Evolutionary conservation across 345 rosid genomes (phyloP), one percentile per base, ranked within the genome.

Genomic region (Gossypium stocksii): DNA sequence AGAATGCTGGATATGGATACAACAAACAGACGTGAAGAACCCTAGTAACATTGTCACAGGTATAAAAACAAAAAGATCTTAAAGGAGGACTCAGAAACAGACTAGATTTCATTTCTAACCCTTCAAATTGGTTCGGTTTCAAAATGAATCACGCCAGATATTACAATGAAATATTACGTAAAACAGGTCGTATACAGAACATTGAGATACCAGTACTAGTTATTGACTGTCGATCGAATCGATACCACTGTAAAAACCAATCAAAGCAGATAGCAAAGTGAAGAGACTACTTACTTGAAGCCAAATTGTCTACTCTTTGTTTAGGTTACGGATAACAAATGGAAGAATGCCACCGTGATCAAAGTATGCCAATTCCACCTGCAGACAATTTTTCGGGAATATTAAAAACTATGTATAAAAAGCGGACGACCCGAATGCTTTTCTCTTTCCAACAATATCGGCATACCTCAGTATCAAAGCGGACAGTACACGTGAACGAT

Each of bases 321-420:
- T 68, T 68, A 68, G 58, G 44, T 69, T 69, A 4, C 59, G 45
- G 27, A 69, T 69, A 38, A 69, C 72, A 27, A 25, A 90, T 11
- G 88, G 92, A 75, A 92, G 91, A 77, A 90, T 89, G 83, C 95
- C 97, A 41, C 95, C 97, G 13, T 92, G 92, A 41, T 89, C 81
- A 64, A 90, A 92, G 76, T 92, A 92, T 0, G 80, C 90, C 79
- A 92, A 77, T 43, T 92, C 95, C 79, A 92, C 95, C 95, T 92
- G 85, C 75, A 76, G 34, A 74, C 20, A 2, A 52, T 38, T 52
- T 19, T 44, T 7, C 14, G 0, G 2, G 3, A 3, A 68, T 2
- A 22, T 45, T 19, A 59, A 3, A 45, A n/a, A 76, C 2, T 1
- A 8, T 11, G 15, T 0, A 7, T n/a, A 11, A 19, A 4, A 44